Conservation (phyloP, 2,329 filamentous ascomycete genomes). For the Monosporascus ibericus region DNA sequence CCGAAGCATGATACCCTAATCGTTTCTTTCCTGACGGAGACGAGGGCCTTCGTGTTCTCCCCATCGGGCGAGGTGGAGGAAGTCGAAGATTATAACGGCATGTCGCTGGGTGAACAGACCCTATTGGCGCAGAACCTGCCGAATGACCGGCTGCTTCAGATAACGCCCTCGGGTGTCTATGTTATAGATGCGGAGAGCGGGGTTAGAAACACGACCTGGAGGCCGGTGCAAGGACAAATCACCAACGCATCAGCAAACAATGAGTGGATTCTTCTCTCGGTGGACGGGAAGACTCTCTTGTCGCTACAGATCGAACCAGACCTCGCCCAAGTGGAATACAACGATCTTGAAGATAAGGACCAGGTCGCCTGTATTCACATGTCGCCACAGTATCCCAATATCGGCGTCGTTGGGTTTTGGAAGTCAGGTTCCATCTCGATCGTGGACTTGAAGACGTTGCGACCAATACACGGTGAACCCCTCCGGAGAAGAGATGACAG, state of each 20-base stretch:
- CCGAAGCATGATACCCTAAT: slow-evolving; percentile 63
- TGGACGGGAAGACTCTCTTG: slow-evolving; percentile 67
- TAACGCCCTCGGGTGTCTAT: slow-evolving; percentile 59
- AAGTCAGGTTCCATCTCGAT: slow-evolving; percentile 74
- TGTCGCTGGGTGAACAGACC: slow-evolving; percentile 65
- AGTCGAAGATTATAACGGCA: slow-evolving; percentile 65
- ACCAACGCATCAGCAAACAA: slow-evolving; percentile 73
- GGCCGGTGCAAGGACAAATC: slow-evolving; percentile 49
- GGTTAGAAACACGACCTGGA: slow-evolving; percentile 54
- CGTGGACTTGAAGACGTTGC: slow-evolving; percentile 60
- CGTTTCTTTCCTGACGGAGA: slow-evolving; percentile 77
- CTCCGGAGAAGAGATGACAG: slow-evolving; percentile 57
- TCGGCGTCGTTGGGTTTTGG: slow-evolving; percentile 85
- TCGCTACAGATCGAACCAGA: slow-evolving; percentile 58
- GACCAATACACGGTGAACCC: slow-evolving; percentile 58
- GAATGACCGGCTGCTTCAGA: slow-evolving; percentile 62
- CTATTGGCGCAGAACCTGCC: slow-evolving; percentile 63
- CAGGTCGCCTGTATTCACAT: slow-evolving; percentile 84
- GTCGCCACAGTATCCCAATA: slow-evolving; percentile 52
- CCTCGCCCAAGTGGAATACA: slow-evolving; percentile 51
- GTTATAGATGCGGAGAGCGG: slow-evolving; percentile 57
- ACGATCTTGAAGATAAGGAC: slow-evolving; percentile 58
- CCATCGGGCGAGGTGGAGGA: slow-evolving; percentile 77
- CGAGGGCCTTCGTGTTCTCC: slow-evolving; percentile 74
- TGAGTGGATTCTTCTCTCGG: slow-evolving; percentile 63